Percentiles rank a stretch among this genome's conserved stretches.
Conservation (phyloP, 768 basidiomycete species). For the Pisolithus orientalis region DNA sequence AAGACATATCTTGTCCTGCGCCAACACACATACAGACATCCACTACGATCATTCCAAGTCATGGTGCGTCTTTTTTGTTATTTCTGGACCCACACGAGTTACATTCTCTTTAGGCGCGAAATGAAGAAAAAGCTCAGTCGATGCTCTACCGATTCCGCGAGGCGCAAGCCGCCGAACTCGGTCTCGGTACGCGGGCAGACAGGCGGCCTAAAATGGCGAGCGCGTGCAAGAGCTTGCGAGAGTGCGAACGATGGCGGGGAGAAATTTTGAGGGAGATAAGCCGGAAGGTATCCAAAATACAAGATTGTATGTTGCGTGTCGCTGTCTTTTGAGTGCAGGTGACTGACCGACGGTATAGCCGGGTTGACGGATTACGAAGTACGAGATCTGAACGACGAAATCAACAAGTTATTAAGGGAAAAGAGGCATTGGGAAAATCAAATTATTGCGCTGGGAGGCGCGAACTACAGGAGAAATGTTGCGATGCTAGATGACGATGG, state of each 20-base stretch:
- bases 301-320: slow-evolving; percentile 61
- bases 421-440: slow-evolving; percentile 98
- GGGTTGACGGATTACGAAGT: slow-evolving; percentile 94
- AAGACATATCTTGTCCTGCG: no score
- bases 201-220: slow-evolving; percentile 90
- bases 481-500: slow-evolving; percentile 96
- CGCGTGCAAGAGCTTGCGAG: slow-evolving; percentile 83
- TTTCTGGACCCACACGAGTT: no score
- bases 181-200: slow-evolving; percentile 78
- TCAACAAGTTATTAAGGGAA: slow-evolving; percentile 92
- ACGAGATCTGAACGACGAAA: slow-evolving; percentile 94
- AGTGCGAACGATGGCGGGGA: slow-evolving; percentile 94
- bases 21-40: no score
- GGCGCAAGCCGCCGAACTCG: slow-evolving; percentile 92
- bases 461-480: slow-evolving; percentile 94
- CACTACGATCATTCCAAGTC: no score
- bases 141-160: slow-evolving; percentile 95
- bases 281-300: slow-evolving; percentile 95
- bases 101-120: slow-evolving; percentile 62
- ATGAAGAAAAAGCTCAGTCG: slow-evolving; percentile 97
- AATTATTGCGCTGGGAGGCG: slow-evolving; percentile 89
- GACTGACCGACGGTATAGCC: slow-evolving; percentile 39
- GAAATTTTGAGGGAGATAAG: slow-evolving; percentile 93
- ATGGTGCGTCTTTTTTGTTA: no score
- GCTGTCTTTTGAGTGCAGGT: not conserved